These are phyloP conservation scores for Arthrobotrys conoides DNA, from an alignment of 2,329 filamentous ascomycete species.

Conservation along the genomic window DNA sequence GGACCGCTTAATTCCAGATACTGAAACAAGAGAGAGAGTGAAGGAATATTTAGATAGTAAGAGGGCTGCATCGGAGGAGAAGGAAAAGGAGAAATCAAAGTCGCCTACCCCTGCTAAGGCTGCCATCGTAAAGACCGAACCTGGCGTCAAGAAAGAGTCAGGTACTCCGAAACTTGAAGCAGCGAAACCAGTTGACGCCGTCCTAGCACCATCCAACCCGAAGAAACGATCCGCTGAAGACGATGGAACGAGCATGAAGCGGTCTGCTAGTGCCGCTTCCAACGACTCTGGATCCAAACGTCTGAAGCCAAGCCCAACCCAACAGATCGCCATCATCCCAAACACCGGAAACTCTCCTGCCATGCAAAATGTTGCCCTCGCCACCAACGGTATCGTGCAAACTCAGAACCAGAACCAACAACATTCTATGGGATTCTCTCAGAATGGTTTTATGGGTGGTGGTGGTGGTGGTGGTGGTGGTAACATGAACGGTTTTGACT, in stretches of 20 bases:
- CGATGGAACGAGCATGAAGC: conserved; percentile 70
- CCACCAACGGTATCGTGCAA: conserved; percentile 21
- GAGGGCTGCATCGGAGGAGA: conserved; percentile 68
- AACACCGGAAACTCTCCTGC: conserved; percentile 59
- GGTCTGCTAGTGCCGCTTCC: conserved; percentile 59
- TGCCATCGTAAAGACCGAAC: conserved; percentile 54
- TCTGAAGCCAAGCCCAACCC: conserved; percentile 66
- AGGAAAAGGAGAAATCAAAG: conserved; percentile 65
- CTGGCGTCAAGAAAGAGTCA: conserved; percentile 51
- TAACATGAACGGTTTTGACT: conserved; percentile 62
- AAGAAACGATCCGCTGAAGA: conserved; percentile 90
- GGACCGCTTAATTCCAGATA: conserved; percentile 88
- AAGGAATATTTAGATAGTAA: conserved; percentile 78
- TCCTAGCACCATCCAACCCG: conserved; percentile 65
- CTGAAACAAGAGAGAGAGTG: conserved; percentile 82
- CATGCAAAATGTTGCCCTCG: conserved; percentile 56
- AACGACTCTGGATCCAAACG: conserved; percentile 63
- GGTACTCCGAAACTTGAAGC: conserved; percentile 64
- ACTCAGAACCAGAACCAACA: conserved; percentile 15
- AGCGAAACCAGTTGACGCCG: conserved; percentile 61
- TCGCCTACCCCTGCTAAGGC: conserved; percentile 61
- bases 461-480: no score
- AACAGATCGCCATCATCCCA: conserved; percentile 41
- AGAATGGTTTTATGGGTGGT: conserved; percentile 61
- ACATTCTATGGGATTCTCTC: conserved; percentile 64